These are phyloP conservation scores for Penicillium taxi DNA, from an alignment of 495 filamentous ascomycete genomes.

Conservation along the genomic window DNA sequence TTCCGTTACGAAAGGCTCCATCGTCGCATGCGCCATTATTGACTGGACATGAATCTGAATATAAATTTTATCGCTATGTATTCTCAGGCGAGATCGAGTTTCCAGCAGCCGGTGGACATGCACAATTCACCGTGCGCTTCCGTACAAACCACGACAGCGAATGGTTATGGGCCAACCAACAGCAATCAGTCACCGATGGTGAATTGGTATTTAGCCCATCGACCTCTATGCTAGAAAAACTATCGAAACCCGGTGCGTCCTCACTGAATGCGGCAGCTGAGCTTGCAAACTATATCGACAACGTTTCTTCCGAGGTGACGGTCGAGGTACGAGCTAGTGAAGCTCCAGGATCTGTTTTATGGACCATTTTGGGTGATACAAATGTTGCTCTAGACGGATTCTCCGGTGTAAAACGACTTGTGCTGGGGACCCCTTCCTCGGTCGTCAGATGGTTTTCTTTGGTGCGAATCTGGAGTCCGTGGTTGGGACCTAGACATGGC, in stretches of 20 bases:
- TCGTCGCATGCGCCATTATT: constrained; percentile 26
- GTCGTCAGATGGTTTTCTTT: constrained; percentile 63
- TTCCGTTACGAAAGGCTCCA: constrained; percentile 23
- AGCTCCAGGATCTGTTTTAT: constrained; percentile 61
- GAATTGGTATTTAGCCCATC: constrained; percentile 38
- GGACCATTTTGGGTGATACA: constrained; percentile 55
- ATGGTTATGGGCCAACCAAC: constrained; percentile 74
- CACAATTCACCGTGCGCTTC: constrained; percentile 71
- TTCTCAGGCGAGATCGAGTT: constrained; percentile 29
- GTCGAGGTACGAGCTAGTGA: constrained; percentile 54
- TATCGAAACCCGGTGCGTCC: constrained; percentile 8
- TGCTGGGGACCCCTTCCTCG: constrained; percentile 56
- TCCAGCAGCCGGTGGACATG: constrained; percentile 21
- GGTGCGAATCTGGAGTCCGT: constrained; percentile 70
- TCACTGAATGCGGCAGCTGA: constrained; percentile 27
- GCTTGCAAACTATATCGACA: constrained; percentile 53
- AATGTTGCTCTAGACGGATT: constrained; percentile 43
- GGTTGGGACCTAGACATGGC: constrained; percentile 86
- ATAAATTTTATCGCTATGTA: constrained; percentile 31
- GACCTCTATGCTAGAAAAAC: constrained; percentile 3
- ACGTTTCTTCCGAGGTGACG: constrained; percentile 49
- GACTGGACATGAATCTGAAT: constrained; percentile 14
- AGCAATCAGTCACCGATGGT: constrained; percentile 53
- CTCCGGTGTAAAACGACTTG: constrained; percentile 48
- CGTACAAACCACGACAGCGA: constrained; percentile 42